Evolutionary conservation across 208 protist species (phyloP), one percentile per base, ranked within the genome.

Genomic region (Crithidia mellificae): DNA sequence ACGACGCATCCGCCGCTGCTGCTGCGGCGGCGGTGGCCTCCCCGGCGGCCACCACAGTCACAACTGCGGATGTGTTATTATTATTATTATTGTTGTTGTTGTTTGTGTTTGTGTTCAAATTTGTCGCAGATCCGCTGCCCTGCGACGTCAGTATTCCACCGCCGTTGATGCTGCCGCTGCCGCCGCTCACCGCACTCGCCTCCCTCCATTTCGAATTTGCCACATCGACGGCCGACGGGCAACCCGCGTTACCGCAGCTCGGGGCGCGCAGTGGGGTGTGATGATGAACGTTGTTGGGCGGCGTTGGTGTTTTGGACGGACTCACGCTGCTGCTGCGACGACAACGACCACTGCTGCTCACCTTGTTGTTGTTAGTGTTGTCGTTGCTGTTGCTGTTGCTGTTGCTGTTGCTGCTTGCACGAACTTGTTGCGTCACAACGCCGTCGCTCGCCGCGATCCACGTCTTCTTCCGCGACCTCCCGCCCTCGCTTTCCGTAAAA

Each of bases 151-250:
- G 15, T 3, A 41, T 57, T 6, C 52, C 30, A 41, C 43, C 57
- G 8, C 38, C 12, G 29, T 22, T 53, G n/a, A n/a, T n/a, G n/a
- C n/a, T n/a, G n/a, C n/a, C n/a, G n/a, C n/a, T n/a, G n/a, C n/a
- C n/a, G n/a, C n/a, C n/a, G n/a, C n/a, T n/a, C n/a, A n/a, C n/a
- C n/a, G n/a, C n/a, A 32, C 50, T 59, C 51, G 25, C 53, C 27
- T 69, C 63, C 32, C 53, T 69, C 63, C 63, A 52, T 25, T 43
- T 52, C 4, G 20, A 39, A 22, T 59, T 69, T 0, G 43, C 43
- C 6, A 41, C 6, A n/a, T 43, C 52, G 53, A 39, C 14, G 14
- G 62, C 34, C 5, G 36, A 51, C 4, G 22, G 41, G 11, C 34
- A 5, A 38, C 11, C 34, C 5, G 11, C 34, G 34, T 5, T 11